Base-by-base conservation (phyloP, 352 stramenopile genomes). In the Globisporangium abappressorium region DNA sequence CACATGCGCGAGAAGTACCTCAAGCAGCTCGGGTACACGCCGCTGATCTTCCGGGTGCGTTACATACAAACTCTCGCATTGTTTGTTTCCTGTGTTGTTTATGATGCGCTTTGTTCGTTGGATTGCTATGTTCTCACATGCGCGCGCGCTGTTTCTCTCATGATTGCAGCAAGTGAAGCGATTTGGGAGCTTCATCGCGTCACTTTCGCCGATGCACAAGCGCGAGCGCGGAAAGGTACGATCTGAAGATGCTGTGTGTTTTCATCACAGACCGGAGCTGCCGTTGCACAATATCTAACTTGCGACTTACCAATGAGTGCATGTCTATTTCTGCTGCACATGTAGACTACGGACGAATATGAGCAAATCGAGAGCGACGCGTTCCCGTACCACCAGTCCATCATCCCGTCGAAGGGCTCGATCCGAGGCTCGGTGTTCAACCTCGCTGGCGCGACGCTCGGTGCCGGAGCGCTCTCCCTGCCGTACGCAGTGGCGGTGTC, bases 351-450 rank as follows among this genome's bases (percentile, higher is more conserved):
- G 20, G 75, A 80, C 11, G 77, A 90, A 18, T 59, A 66, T 24
- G 84, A 82, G 7, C 57, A 69, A 26, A 43, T 84, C 20, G 72
- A 88, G n/a, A 70, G 54, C 46, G 81, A 91, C 65, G 73, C 81
- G 24, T 94, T 91, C 60, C 76, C 83, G 51, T 88, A 92, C 57
- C 85, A 93, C 70, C 82, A 90, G 73, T 90, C 84, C 38, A 78
- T 93, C 57, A 89, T 93, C 65, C 87, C 87, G 47, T 89, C 87
- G 5, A 92, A 91, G 65, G 85, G 87, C 7, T 95, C 87, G 9
- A 90, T 95, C 72, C 85, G 85, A 20, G 87, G 87, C 60, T 95
- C 87, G 3, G 82, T 95, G 20, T 95, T 95, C 56, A 95, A 95
- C 72, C 72, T 95, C 18, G 82, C 82, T n/a, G 84, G 87, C 28